phyloP scores from a whole-genome alignment of 306 rosid genomes.

The Hylodesmum podocarpum region DNA sequence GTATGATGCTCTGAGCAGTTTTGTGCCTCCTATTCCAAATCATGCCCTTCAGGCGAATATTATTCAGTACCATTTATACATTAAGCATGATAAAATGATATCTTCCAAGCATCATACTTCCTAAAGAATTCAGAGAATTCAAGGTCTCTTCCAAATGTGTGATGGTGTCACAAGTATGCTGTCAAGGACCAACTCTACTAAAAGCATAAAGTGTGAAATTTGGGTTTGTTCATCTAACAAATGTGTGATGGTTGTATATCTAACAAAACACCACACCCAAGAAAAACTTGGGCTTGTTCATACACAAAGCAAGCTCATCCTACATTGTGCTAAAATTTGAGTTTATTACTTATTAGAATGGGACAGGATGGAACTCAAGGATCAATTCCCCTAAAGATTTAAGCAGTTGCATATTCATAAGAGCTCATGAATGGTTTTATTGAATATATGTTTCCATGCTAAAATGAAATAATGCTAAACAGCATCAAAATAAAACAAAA shows the following conservation, averaged over 20 bases:
- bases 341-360: background rate
- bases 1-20: background rate
- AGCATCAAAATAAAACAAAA: conserved; percentile 4
- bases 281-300: background rate
- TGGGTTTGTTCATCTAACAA: no score
- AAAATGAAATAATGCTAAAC: conserved; percentile 22
- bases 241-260: background rate
- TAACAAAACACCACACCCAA: background rate
- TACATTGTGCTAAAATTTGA: background rate
- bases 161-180: background rate
- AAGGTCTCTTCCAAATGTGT: background rate
- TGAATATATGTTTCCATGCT: background rate
- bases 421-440: conserved; percentile 11
- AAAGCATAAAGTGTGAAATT: background rate
- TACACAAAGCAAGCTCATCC: background rate
- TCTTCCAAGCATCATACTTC: background rate
- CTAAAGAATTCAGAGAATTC: background rate
- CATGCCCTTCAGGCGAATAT: background rate
- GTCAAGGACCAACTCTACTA: background rate
- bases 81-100: background rate
- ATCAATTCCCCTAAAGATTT: conserved; percentile 5
- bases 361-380: background rate
- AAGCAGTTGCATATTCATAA: background rate
- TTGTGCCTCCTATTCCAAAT: background rate
- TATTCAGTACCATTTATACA: background rate